Base-by-base conservation (phyloP, 768 basidiomycete genomes). In the Mycena amicta region DNA sequence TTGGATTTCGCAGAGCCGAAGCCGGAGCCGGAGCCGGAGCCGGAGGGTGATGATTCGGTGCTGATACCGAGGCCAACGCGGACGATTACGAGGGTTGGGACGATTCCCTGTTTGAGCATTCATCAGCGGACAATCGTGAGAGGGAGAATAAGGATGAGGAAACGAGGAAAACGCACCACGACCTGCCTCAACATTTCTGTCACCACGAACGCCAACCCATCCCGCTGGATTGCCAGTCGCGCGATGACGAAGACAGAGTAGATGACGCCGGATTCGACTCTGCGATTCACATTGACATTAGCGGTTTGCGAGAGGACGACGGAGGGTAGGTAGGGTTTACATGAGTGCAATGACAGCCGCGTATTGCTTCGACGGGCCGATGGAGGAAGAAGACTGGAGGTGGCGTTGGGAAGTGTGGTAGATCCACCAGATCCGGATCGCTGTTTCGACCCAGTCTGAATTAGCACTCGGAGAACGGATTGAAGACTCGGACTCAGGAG, bases 401-500 rank as follows among this genome's bases (percentile, higher is more conserved):
- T 70, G 64, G 41, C 59, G 40, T 30, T 62, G 64, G 27, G 68
- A 62, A 26, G 70, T 69, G 53, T 67, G 66, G 56, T 64, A 65
- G 52, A 71, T 70, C 70, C 68, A 73, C 70, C 70, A 73, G 26
- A 71, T 71, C 25, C 70, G 67, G 43, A 66, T 68, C 49, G 70
- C 72, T 73, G 57, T 23, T n/a, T n/a, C n/a, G n/a, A n/a, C n/a
- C n/a, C n/a, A n/a, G n/a, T n/a, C n/a, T n/a, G n/a, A n/a, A n/a
- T n/a, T n/a, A n/a, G n/a, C n/a, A n/a, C n/a, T n/a, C n/a, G n/a
- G n/a, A n/a, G n/a, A n/a, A n/a, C n/a, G n/a, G n/a, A n/a, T n/a
- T n/a, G n/a, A n/a, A n/a, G n/a, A n/a, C n/a, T n/a, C n/a, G n/a
- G n/a, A n/a, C 11, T 22, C 4, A 46, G 22, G 25, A 41, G 28